Conservation (phyloP, 192 early-diverging fungal species). For the Coemansia sp. region DNA sequence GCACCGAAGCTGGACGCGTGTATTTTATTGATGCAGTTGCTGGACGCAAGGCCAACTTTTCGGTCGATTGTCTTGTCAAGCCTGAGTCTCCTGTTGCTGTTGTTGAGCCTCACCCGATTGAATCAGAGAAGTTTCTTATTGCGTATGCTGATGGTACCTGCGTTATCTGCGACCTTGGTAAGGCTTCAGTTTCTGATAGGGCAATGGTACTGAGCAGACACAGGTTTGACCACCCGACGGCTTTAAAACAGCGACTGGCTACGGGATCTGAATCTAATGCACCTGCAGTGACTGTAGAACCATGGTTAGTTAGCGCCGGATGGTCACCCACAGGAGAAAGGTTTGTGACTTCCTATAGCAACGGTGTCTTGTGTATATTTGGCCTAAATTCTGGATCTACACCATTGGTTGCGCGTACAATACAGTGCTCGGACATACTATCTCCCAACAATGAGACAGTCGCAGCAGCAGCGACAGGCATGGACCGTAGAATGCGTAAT, state of each 20-base stretch:
- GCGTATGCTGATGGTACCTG: conserved; percentile 35
- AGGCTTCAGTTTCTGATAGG: conserved; percentile 20
- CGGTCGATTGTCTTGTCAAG: conserved; percentile 24
- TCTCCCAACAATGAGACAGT: neutral
- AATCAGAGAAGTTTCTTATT: conserved; percentile 42
- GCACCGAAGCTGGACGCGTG: conserved; percentile 40
- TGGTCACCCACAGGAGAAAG: conserved; percentile 43
- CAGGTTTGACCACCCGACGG: conserved; percentile 18
- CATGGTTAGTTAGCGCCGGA: conserved; percentile 20
- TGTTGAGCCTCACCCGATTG: conserved; percentile 33
- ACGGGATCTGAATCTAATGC: neutral
- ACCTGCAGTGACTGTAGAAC: neutral
- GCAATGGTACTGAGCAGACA: conserved; percentile 28
- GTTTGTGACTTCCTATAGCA: conserved; percentile 27
- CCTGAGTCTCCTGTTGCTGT: conserved; percentile 21
- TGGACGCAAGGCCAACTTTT: conserved; percentile 46
- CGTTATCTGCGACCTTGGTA: conserved; percentile 41
- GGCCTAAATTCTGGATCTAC: neutral
- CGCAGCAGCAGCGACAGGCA: neutral
- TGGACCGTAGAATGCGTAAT: conserved; percentile 17
- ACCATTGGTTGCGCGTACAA: conserved; percentile 23
- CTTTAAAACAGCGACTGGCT: neutral
- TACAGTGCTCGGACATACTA: conserved; percentile 10
- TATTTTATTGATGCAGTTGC: conserved; percentile 46
- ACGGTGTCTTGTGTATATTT: conserved; percentile 41